Evolutionary conservation across 495 filamentous ascomycete genomes (phyloP).

Genomic region (Aspergillus wentii): DNA sequence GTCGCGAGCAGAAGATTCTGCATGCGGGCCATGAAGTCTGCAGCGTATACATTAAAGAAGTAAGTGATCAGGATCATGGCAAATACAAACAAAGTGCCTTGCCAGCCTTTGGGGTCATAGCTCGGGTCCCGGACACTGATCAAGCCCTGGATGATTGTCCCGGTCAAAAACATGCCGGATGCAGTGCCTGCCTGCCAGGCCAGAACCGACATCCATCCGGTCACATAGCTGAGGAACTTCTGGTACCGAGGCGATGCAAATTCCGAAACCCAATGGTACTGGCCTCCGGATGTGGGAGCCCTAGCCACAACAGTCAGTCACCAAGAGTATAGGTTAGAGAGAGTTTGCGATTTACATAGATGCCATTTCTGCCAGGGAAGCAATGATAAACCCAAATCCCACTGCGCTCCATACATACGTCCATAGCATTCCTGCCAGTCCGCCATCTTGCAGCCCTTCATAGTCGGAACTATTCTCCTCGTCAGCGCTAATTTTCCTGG

Average conservation of each 20-base stretch:
- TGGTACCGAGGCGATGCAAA: slow-evolving; percentile 11
- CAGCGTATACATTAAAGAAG: slow-evolving; percentile 37
- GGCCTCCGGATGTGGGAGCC: slow-evolving; percentile 23
- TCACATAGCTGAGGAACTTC: slow-evolving; percentile 29
- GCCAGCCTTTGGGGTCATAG: slow-evolving; percentile 33
- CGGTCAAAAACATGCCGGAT: slow-evolving; percentile 35
- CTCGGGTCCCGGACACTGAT: slow-evolving; percentile 29
- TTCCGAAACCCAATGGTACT: slow-evolving; percentile 25
- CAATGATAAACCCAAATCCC: slow-evolving; percentile 16
- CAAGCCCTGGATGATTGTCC: slow-evolving; percentile 42
- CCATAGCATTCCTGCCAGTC: slow-evolving; percentile 17
- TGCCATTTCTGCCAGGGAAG: slow-evolving; percentile 32
- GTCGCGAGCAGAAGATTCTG: slow-evolving; percentile 32
- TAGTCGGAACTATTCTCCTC: too few relatives aligned
- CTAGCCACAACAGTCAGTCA: too few relatives aligned
- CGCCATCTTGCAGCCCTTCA: too few relatives aligned
- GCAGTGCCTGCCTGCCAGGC: slow-evolving; percentile 35
- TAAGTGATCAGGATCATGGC: slow-evolving; percentile 33
- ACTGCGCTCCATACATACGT: slow-evolving; percentile 18
- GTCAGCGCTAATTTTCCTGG: too few relatives aligned
- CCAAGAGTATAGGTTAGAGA: too few relatives aligned
- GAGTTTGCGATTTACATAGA: slow-evolving; percentile 18
- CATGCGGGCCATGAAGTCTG: slow-evolving; percentile 31
- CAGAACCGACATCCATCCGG: slow-evolving; percentile 43
- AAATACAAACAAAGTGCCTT: slow-evolving; percentile 42